Conservation (phyloP, 371 early-diverging fungal species). For the Parasitella parasitica region DNA sequence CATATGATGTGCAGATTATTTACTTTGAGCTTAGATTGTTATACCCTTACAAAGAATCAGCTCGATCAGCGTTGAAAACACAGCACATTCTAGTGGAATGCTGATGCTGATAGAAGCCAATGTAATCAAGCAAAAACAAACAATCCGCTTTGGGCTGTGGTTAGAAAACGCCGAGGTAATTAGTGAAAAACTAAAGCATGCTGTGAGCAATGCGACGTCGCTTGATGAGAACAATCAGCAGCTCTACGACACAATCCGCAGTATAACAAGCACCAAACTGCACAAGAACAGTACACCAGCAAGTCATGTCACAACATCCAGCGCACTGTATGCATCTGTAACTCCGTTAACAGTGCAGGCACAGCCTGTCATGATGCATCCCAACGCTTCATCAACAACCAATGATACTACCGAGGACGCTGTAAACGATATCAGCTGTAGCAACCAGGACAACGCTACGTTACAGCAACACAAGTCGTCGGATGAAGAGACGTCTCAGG, state of each 20-base stretch:
- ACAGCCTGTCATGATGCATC: constrained; percentile 14
- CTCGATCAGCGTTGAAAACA: constrained; percentile 15
- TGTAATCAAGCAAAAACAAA: background rate
- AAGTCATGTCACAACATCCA: constrained; percentile 35
- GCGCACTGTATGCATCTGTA: constrained; percentile 26
- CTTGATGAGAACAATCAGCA: constrained; percentile 13
- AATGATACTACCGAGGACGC: background rate
- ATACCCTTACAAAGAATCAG: constrained; percentile 37
- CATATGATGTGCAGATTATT: too few relatives aligned
- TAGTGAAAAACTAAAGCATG: constrained; percentile 28
- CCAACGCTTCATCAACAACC: background rate
- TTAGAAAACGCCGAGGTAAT: constrained; percentile 30
- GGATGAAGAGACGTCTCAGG: background rate
- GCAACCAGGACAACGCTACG: background rate
- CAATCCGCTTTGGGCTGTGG: constrained; percentile 38
- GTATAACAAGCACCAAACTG: constrained; percentile 11
- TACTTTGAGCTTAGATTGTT: constrained; percentile 34
- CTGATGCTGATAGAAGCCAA: constrained; percentile 26
- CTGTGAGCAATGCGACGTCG: constrained; percentile 13
- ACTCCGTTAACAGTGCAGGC: constrained; percentile 44
- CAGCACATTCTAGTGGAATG: constrained; percentile 18
- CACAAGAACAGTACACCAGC: constrained; percentile 18
- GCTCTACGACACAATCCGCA: constrained; percentile 28
- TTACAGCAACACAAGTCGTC: background rate
- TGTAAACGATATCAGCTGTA: background rate